phyloP scores from a whole-genome alignment of 176 grass and related monocot genomes.

The Musa acuminata region DNA sequence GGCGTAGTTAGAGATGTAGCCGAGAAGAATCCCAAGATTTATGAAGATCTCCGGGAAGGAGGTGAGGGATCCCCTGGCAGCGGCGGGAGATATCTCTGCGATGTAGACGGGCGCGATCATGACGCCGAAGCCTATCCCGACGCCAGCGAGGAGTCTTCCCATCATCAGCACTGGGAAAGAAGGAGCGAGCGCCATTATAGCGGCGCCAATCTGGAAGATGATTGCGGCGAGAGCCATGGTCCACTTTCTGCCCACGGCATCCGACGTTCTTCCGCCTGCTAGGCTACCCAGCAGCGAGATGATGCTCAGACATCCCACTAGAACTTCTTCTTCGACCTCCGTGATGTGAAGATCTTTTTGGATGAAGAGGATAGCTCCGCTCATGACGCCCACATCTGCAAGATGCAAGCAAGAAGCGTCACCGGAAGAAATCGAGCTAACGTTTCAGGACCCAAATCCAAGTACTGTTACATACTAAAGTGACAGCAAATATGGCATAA shows the following conservation, averaged over 20 bases:
- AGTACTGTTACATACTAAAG: too few species aligned
- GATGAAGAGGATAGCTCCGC: constrained; percentile 72
- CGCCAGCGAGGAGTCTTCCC: constrained; percentile 62
- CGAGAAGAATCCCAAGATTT: constrained; percentile 80
- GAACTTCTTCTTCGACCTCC: constrained; percentile 79
- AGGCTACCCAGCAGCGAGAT: constrained; percentile 83
- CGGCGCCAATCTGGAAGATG: constrained; percentile 65
- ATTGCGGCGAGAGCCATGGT: constrained; percentile 77
- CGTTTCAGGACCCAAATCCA: too few species aligned
- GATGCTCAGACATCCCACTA: constrained; percentile 78
- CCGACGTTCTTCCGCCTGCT: constrained; percentile 76
- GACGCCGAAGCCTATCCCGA: constrained; percentile 82
- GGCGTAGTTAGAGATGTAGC: constrained; percentile 88
- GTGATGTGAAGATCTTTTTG: constrained; percentile 82
- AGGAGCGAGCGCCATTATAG: constrained; percentile 80
- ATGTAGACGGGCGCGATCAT: constrained; percentile 95
- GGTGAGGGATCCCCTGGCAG: constrained; percentile 66
- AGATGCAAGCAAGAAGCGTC: background rate
- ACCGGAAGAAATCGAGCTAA: too few species aligned
- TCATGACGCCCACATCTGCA: constrained; percentile 95
- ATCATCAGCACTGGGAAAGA: constrained; percentile 77
- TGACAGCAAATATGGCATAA: too few species aligned
- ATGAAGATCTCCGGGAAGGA: constrained; percentile 91
- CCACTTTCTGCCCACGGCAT: constrained; percentile 81
- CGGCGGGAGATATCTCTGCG: constrained; percentile 76